Evolutionary conservation across 345 rosid species (phyloP), one percentile per base, ranked within the genome.

Genomic region (Citrus trifoliata): DNA sequence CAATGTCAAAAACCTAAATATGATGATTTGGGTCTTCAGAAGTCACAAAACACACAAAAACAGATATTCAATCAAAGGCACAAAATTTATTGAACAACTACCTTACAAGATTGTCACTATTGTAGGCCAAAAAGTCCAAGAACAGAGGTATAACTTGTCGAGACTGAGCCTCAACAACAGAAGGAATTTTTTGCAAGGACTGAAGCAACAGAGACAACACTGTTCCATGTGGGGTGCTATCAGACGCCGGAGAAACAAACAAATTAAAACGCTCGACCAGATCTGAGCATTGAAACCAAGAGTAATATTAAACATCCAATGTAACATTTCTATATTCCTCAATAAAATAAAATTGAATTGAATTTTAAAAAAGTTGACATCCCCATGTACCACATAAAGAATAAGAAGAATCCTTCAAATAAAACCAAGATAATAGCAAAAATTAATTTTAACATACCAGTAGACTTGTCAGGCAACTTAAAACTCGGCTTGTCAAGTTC

Each of bases 71-170:
- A 51, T 24, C 38, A 42, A 60, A 18, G 13, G 27, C 19, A 27
- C 21, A 60, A 74, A 58, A 71, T 76, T 30, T n/a, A 33, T 76
- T 70, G 63, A 76, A 82, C 28, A 21, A 74, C 79, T 84, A 95
- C 98, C 98, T 90, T 70, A 73, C 70, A 78, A 84, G 76, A 78
- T 89, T 79, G 74, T 88, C 83, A 37, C 28, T 64, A 70, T 84
- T 78, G 81, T 94, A 96, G 73, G 98, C 99, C 88, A 96, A 80
- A 87, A 92, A 96, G 74, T 85, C 85, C 80, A 96, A 79, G 81
- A 96, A 90, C 76, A 93, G 76, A 73, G 97, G 90, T 56, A 91
- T 80, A 78, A 96, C 73, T 75, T 88, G 93, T 59, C 91, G 88
- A 75, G 97, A 93, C 61, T 76, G 90, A 70, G 97, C 84, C 82